Evolutionary conservation across 495 filamentous ascomycete species (phyloP).

Genomic region (Podospora anserina): DNA sequence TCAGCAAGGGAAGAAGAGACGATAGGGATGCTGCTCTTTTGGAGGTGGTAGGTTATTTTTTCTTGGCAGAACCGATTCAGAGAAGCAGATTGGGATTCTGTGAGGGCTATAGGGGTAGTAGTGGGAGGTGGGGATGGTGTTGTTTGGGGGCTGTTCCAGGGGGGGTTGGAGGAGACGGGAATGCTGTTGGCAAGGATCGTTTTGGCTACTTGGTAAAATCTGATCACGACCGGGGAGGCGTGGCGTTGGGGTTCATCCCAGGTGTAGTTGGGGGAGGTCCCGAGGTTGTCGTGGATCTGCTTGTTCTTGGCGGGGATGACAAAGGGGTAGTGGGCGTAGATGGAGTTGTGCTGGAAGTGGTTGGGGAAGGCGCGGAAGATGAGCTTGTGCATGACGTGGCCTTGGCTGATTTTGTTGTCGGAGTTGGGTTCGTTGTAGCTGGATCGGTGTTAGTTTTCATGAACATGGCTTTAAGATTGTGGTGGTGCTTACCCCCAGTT

Average conservation of each 20-base stretch:
- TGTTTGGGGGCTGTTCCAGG: not conserved
- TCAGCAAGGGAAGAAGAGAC: not conserved
- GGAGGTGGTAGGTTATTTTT: not conserved
- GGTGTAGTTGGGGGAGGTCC: slow-evolving; percentile 37
- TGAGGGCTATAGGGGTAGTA: not conserved
- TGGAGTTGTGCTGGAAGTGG: slow-evolving; percentile 56
- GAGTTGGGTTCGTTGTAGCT: slow-evolving; percentile 61
- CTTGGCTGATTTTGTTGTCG: slow-evolving; percentile 63
- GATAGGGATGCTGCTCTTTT: not conserved
- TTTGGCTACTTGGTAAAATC: not conserved
- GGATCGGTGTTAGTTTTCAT: not conserved
- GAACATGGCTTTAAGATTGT: not conserved
- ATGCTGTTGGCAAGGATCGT: not conserved
- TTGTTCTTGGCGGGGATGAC: slow-evolving; percentile 68
- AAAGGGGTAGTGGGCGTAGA: slow-evolving; percentile 73
- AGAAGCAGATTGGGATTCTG: not conserved
- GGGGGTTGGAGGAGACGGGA: not conserved
- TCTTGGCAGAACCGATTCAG: not conserved
- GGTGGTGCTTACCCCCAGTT: slow-evolving; percentile 60
- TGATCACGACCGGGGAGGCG: not conserved
- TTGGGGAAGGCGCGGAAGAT: slow-evolving; percentile 67
- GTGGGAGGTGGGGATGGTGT: not conserved
- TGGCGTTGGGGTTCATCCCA: not conserved
- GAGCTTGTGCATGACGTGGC: slow-evolving; percentile 72
- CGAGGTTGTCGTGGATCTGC: slow-evolving; percentile 61